Base-by-base conservation (phyloP, 1,139 yeast species). In the Yamadazyma atmosphaerica region DNA sequence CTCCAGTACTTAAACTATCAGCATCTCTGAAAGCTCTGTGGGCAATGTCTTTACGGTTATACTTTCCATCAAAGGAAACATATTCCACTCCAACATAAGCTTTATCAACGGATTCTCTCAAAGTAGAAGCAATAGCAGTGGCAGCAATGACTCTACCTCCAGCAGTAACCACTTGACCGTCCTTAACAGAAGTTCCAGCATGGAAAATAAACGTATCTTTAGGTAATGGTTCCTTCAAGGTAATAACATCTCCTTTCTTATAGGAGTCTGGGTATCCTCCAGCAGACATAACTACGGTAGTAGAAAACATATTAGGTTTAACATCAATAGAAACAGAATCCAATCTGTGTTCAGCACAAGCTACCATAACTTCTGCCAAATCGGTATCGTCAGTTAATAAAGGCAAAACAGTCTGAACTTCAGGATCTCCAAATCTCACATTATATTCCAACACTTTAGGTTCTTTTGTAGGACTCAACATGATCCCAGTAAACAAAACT, bases 391-490 rank as follows among this genome's bases (percentile, higher is more conserved):
- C 80, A 14, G 83, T 65, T 48, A 94, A 72, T 55, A 94, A 74
- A 12, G 97, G 97, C 56, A 94, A 73, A 24, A 92, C 95, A 4
- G 97, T 86, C 69, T 94, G 98, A 30, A 98, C 92, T 68, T 94
- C 99, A 50, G 99, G 99, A 63, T 94, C 99, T 45, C 99, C 99
- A 53, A 94, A 94, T 66, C 99, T 81, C 38, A 92, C 97, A 53
- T 94, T 94, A 68, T 94, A 94, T 66, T 94, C 99, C 56, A 94
- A 76, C 9, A 90, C 97, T 68, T 88, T 87, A 51, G 98, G 98
- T 50, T 68, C 77, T 36, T 96, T 95, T 33, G 68, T 54, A 24
- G 82, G 79, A 12, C 95, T 79, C 50, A 94, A 75, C 85, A 94
- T 94, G 51, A 94, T 79, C 46, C 99, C 99, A n/a, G 96, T 92